Conservation (phyloP, 306 rosid genomes). For the Medicago arabica region DNA sequence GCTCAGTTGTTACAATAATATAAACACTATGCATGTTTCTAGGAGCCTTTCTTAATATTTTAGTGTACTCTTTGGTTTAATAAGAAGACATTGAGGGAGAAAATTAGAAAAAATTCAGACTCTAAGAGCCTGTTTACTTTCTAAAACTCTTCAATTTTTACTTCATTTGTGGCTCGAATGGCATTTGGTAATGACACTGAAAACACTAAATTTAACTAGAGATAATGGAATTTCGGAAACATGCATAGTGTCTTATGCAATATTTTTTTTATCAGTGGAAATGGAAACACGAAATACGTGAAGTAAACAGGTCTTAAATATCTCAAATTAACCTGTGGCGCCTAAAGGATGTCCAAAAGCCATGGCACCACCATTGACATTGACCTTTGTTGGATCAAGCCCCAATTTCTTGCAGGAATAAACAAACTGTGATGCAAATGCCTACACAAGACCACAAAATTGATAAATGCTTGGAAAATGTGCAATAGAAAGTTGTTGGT, state of each 20-base stretch:
- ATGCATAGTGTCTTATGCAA: no score
- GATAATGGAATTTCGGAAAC: no score
- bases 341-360: constrained; percentile 98
- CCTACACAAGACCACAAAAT: constrained; percentile 56
- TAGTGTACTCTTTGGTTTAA: constrained; percentile 5
- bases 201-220: no score
- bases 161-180: no score
- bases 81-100: background rate
- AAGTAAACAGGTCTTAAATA: background rate
- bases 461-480: constrained; percentile 25
- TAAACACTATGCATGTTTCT: background rate
- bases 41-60: constrained; percentile 5
- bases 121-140: background rate
- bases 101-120: background rate
- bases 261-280: no score
- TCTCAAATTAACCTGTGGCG: constrained; percentile 66
- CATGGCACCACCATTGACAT: constrained; percentile 93
- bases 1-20: background rate
- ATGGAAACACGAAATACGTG: background rate
- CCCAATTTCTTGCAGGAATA: constrained; percentile 81
- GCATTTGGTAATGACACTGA: no score
- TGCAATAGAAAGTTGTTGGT: background rate
- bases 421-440: constrained; percentile 92
- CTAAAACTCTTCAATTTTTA: no score
- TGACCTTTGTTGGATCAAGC: constrained; percentile 76